Evolutionary conservation across 116 monocot species (phyloP), one percentile per base, ranked within the genome.

Genomic region (Iris pallida): DNA sequence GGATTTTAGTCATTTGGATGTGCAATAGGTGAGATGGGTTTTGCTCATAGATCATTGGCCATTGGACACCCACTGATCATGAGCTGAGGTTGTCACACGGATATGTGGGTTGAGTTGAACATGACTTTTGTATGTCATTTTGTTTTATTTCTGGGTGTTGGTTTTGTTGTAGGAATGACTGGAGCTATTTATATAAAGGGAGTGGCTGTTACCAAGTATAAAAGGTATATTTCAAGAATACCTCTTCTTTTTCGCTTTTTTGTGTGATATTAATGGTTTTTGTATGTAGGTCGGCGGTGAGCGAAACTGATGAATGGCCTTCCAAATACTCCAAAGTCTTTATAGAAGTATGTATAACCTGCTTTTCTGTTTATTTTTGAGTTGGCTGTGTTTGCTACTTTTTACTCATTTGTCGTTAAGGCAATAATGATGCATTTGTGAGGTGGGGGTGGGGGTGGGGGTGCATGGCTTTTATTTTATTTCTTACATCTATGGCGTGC

Each of bases 321-420:
- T 97, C 96, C 16, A 97, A 96, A 54, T 97, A 87, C 70, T 89
- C 92, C 19, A 97, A 97, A 83, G 70, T 92, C 41, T 90, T 97
- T 60, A 64, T 91, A 19, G 74, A 85, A 68, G 96, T 92, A 80
- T 52, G 73, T 15, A 18, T 43, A 47, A 5, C 16, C 11, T 7
- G 2, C 4, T 17, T 70, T 69, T 42, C 13, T 10, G 42, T 59
- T 47, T 13, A 6, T 42, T 16, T 16, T 76, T 68, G 1, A 63
- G 12, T 57, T 53, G n/a, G 20, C 7, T 65, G 6, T 8, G 62
- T 55, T 30, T 46, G 12, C 5, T 66, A 30, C 30, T 30, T 30
- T 18, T 6, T 59, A 16, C 10, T 56, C 16, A 0, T 53, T 42
- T 43, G 46, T 43, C 15, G 13, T 7, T 19, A 8, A 52, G 51